Percentiles rank a stretch among this genome's conserved stretches.
phyloP scores from a whole-genome alignment of 2,329 filamentous ascomycete genomes.

The Colletotrichum salicis region DNA sequence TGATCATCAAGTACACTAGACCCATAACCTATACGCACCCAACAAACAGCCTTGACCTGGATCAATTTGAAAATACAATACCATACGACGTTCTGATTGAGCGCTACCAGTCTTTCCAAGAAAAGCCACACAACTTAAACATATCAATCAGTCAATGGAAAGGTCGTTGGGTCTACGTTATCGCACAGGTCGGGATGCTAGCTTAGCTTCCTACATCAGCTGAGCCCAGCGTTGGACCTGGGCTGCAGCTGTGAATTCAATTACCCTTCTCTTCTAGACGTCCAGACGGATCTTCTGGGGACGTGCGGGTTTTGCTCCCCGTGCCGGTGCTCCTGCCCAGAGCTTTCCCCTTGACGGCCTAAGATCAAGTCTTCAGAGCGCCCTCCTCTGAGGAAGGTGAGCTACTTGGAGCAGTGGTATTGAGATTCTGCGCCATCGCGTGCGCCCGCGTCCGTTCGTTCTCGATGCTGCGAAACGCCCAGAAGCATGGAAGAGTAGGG shows the following conservation, averaged over 20 bases:
- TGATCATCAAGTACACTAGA: background rate
- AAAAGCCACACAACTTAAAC: too few species aligned
- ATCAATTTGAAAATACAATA: too few species aligned
- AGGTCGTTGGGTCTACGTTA: background rate
- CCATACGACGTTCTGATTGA: too few species aligned
- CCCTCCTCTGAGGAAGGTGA: background rate
- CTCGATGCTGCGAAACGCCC: background rate
- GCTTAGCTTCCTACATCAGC: background rate
- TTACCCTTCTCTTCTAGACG: background rate
- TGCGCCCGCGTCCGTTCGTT: background rate
- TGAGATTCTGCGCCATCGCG: too few species aligned
- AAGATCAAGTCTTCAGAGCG: background rate
- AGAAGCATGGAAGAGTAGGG: too few species aligned
- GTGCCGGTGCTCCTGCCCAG: background rate
- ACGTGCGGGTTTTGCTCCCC: background rate
- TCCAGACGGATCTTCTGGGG: background rate
- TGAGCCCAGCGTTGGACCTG: background rate
- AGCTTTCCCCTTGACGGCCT: background rate
- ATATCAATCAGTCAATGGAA: too few species aligned
- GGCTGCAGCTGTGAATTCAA: background rate
- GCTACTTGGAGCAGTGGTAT: background rate
- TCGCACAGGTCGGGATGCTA: background rate
- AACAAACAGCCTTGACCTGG: too few species aligned
- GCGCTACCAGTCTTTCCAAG: too few species aligned
- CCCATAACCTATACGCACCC: too few species aligned